Evolutionary conservation across 2,329 filamentous ascomycete species (phyloP), one percentile per base, ranked within the genome.

Genomic region (Bipolaris victoriae): DNA sequence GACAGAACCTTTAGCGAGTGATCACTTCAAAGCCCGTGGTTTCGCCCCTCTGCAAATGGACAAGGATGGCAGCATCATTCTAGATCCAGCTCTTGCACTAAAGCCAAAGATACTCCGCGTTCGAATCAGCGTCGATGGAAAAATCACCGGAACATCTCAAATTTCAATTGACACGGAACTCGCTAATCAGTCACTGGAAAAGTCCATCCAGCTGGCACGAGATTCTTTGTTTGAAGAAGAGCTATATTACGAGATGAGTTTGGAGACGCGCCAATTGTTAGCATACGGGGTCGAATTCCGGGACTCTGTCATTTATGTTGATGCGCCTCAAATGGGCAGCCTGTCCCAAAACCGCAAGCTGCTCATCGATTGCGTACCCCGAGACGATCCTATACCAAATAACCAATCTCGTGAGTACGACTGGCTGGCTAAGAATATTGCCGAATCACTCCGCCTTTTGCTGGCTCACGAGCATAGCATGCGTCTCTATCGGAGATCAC

Each of bases 211-310:
- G 16, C 86, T 90, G 66, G 90, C 91, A 2, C 84, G 91, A 55
- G 90, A 95, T 74, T 91, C 90, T 48, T 82, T 94, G 18, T 92
- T 91, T 67, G 87, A 90, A 26, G 88, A 93, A 70, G 95, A 99
- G 72, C 79, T 99, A 1, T 97, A 92, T 84, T 88, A 96, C 66
- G 95, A 99, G 76, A 82, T 98, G 58, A 88, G 89, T 50, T 85
- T 91, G 16, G 95, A 99, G 77, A 88, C 90, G 0, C 88, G 92
- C 15, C 83, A 83, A 0, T 80, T 97, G 20, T 83, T 88, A 3
- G 86, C 88, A 10, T 88, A 90, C 58, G 86, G 88, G 9, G 88
- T 97, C 11, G 84, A 83, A 24, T 84, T 88, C 13, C 82, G 86
- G 35, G 86, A 78, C 11, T 73, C 76, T 2, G 68, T 73, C 22